These are phyloP conservation scores for Pythium sp. DNA, from an alignment of 352 stramenopile species.

Conservation along the genomic window DNA sequence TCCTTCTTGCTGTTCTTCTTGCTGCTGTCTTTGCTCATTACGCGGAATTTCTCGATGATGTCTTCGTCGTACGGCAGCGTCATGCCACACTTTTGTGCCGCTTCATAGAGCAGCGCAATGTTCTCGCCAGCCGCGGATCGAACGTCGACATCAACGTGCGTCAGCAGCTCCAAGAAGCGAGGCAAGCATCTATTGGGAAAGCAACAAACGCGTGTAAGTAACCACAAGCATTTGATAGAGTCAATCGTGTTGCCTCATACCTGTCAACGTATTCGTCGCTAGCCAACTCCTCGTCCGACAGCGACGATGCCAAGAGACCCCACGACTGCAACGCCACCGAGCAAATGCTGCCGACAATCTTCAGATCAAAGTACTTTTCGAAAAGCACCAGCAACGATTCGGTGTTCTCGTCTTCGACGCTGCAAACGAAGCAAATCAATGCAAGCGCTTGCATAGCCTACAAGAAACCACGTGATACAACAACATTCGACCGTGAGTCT, in stretches of 20 bases:
- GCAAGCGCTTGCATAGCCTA: constrained; percentile 71
- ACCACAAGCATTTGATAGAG: neutral
- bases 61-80: constrained; percentile 58
- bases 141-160: constrained; percentile 81
- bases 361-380: constrained; percentile 68
- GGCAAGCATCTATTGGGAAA: constrained; percentile 47
- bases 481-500: constrained; percentile 2
- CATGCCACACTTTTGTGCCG: constrained; percentile 41
- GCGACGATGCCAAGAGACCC: constrained; percentile 64
- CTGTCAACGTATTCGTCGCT: constrained; percentile 57
- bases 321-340: constrained; percentile 65
- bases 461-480: constrained; percentile 1
- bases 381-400: constrained; percentile 61
- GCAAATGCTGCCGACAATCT: constrained; percentile 63
- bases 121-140: constrained; percentile 81
- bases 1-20: constrained; percentile 91
- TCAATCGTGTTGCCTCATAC: constrained; percentile 22
- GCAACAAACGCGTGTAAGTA: neutral
- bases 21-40: constrained; percentile 87
- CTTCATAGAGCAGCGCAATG: constrained; percentile 82
- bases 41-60: constrained; percentile 63
- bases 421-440: constrained; percentile 75
- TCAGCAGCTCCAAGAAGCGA: constrained; percentile 63
- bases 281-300: constrained; percentile 51
- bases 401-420: constrained; percentile 72